These are phyloP conservation scores for Insectozyma bohioensis DNA, from an alignment of 1,139 yeast species.

Conservation along the genomic window DNA sequence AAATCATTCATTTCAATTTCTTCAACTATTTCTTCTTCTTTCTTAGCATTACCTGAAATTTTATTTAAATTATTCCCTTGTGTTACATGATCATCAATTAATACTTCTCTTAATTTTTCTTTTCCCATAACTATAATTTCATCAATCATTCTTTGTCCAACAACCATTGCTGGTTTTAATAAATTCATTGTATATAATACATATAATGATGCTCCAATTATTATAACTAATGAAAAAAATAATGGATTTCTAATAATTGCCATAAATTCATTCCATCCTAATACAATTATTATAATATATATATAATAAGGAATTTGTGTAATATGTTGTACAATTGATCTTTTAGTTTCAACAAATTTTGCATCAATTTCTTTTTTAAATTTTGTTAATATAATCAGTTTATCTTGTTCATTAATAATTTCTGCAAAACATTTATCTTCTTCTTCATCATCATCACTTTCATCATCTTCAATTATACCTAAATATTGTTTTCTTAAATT, in stretches of 20 bases:
- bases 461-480: constrained; percentile 36
- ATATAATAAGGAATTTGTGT: constrained; percentile 85
- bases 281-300: constrained; percentile 64
- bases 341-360: constrained; percentile 78
- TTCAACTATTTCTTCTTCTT: neutral
- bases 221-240: constrained; percentile 58
- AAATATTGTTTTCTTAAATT: constrained; percentile 23
- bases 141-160: constrained; percentile 55
- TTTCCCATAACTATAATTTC: constrained; percentile 60
- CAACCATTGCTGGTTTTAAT: constrained; percentile 71
- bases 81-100: constrained; percentile 34
- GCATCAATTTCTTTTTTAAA: constrained; percentile 81
- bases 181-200: constrained; percentile 69
- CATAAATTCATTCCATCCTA: constrained; percentile 97
- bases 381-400: constrained; percentile 53
- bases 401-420: constrained; percentile 58
- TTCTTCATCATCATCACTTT: constrained; percentile 40
- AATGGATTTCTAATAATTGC: constrained; percentile 83
- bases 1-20: neutral
- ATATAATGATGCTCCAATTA: constrained; percentile 61
- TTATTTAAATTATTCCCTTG: constrained; percentile 27
- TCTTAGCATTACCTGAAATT: constrained; percentile 14
- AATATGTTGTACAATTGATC: constrained; percentile 66
- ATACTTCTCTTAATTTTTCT: constrained; percentile 53
- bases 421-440: constrained; percentile 47